Evolutionary conservation across 768 basidiomycete genomes (phyloP).

Genomic region (Suillus lakei): DNA sequence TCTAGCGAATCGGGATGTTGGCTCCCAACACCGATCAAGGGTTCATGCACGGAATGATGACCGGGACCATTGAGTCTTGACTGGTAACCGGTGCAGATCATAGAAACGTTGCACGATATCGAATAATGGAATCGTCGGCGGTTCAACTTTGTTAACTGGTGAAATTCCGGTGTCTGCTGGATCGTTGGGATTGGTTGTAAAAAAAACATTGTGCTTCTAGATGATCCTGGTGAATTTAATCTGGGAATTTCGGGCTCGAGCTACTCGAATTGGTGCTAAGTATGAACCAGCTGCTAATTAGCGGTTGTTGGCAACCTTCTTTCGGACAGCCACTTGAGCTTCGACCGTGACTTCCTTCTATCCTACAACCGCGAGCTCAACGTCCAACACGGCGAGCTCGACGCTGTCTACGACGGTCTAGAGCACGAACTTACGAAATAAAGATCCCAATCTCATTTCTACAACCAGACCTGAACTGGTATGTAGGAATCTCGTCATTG

Average conservation of each 20-base stretch:
- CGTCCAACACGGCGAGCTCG: constrained; percentile 4
- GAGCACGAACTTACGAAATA: neutral
- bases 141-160: no score
- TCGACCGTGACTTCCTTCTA: constrained; percentile 2
- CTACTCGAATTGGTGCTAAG: neutral
- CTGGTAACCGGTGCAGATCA: constrained; percentile 1
- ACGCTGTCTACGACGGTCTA: neutral
- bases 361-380: neutral
- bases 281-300: no score
- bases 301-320: constrained; percentile 2
- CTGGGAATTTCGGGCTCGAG: neutral
- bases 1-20: neutral
- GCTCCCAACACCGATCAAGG: neutral
- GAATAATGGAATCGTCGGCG: neutral
- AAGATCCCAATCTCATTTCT: neutral
- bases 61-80: no score
- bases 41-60: neutral
- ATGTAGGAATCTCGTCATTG: neutral
- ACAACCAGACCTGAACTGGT: neutral
- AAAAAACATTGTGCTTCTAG: neutral
- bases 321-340: neutral
- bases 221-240: neutral
- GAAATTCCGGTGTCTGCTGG: neutral
- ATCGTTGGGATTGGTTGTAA: constrained; percentile 5
- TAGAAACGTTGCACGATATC: constrained; percentile 3